Evolutionary conservation across 2,329 filamentous ascomycete species (phyloP).

Genomic region (Elsinoe perseae): DNA sequence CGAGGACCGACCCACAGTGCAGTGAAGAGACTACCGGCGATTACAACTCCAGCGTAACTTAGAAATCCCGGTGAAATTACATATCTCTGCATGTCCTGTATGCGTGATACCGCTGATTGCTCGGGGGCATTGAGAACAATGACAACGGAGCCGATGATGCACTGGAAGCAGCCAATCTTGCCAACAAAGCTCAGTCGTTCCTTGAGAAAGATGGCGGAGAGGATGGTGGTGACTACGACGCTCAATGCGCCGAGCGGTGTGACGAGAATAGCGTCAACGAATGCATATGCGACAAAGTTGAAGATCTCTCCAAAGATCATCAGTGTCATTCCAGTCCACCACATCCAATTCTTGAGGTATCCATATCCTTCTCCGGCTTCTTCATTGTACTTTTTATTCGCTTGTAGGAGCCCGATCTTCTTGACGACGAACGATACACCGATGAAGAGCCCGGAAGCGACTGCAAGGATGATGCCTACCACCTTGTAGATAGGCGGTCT

Average conservation of each 20-base stretch:
- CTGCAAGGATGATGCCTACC: conserved; percentile 76
- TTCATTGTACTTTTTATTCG: conserved; percentile 94
- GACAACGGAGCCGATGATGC: conserved; percentile 84
- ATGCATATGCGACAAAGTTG: conserved; percentile 96
- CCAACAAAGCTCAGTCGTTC: conserved; percentile 92
- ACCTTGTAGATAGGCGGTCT: conserved; percentile 65
- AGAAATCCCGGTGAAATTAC: conserved; percentile 83
- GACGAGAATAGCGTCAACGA: conserved; percentile 91
- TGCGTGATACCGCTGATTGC: conserved; percentile 74
- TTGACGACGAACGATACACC: conserved; percentile 93
- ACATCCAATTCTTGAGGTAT: conserved; percentile 88
- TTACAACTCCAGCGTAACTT: conserved; percentile 72
- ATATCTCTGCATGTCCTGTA: conserved; percentile 85
- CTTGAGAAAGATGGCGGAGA: conserved; percentile 92
- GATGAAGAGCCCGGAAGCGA: conserved; percentile 86
- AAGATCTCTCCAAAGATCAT: conserved; percentile 97
- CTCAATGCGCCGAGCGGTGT: conserved; percentile 85
- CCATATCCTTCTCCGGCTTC: conserved; percentile 93
- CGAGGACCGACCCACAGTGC: conserved; percentile 75
- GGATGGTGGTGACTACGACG: conserved; percentile 82
- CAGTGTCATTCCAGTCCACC: conserved; percentile 92
- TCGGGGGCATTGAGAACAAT: conserved; percentile 90
- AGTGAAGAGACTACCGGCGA: conserved; percentile 62
- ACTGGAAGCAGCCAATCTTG: conserved; percentile 91
- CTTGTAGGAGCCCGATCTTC: conserved; percentile 81